Base-by-base conservation (phyloP, 345 rosid genomes). In the Salix suchowensis region DNA sequence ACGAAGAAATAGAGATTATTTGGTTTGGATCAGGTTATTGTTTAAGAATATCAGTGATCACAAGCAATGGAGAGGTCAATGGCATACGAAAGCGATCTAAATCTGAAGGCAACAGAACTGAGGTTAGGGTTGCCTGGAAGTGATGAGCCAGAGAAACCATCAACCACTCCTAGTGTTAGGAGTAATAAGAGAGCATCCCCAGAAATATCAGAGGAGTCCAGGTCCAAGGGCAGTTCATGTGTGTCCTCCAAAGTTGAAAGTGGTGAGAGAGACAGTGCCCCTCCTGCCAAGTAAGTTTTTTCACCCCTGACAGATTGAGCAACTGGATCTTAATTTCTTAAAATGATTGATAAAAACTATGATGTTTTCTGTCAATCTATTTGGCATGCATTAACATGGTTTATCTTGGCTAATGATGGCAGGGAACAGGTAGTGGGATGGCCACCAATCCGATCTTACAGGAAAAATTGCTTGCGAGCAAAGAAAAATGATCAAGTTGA, bases 201-300 rank as follows among this genome's bases (percentile, higher is more conserved):
- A 13, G 88, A 82, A 40, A 79, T 71, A 61, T 84, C 86, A 21
- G 77, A 77, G 55, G 80, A 74, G 19, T 80, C 86, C 14, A 58
- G 61, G 69, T 30, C 70, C 5, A 71, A 67, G 74, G 71, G 37
- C 62, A 71, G 39, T 61, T 77, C 83, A 65, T 58, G 83, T 18
- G 76, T 18, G 4, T 79, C 78, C 18, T 79, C 77, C 30, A 23
- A 28, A 13, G 80, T 72, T 28, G 82, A 40, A 50, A 64, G 62
- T 30, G 77, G 26, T 15, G 80, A 76, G 10, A 26, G 23, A 14
- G 82, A 75, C 21, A 28, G 60, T 65, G 75, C 84, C 28, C 85
- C 86, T 66, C 86, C 91, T 36, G 77, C 90, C 70, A 90, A 90
- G 94, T 88, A 85, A 80, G 91, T 75, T 39, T 24, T 70, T 55